Percentiles rank a stretch among this genome's conserved stretches.
These are phyloP conservation scores for Pinus tabuliformis DNA, from an alignment of 75 land plant genomes.

Conservation along the genomic window DNA sequence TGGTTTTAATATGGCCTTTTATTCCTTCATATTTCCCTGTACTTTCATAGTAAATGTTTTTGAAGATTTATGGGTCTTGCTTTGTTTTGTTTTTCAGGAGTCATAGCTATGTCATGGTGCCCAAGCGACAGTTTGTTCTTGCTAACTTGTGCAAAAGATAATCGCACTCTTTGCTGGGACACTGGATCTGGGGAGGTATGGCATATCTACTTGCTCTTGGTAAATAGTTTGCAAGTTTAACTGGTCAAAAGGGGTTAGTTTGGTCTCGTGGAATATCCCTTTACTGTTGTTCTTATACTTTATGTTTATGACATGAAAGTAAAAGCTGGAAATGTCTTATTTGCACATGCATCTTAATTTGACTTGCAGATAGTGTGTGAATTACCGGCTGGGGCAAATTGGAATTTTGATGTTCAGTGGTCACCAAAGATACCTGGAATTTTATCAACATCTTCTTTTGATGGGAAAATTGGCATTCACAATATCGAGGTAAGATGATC, in stretches of 20 bases:
- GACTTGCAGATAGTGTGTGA: slow-evolving; percentile 70
- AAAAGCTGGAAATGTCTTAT: not conserved
- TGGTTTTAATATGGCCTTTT: not conserved
- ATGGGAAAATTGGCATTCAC: slow-evolving; percentile 86
- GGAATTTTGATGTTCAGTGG: slow-evolving; percentile 99
- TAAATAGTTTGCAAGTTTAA: not conserved
- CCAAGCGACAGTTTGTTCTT: slow-evolving; percentile 79
- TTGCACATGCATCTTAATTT: slow-evolving; percentile 6
- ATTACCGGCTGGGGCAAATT: slow-evolving; percentile 78
- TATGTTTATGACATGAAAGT: not conserved
- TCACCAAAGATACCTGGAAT: slow-evolving; percentile 93
- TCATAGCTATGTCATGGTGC: slow-evolving; percentile 97
- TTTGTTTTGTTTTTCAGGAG: slow-evolving; percentile 52
- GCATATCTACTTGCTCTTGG: not conserved
- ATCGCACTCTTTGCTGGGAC: slow-evolving; percentile 97
- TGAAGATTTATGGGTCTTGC: not conserved
- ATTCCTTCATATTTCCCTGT: not conserved
- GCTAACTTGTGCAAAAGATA: slow-evolving; percentile 90
- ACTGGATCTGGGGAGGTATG: slow-evolving; percentile 82
- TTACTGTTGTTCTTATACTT: not conserved
- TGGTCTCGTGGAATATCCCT: not conserved
- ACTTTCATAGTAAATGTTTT: not conserved
- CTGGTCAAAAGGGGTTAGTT: not conserved
- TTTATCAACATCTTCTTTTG: slow-evolving; percentile 90
- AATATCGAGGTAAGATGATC: slow-evolving; percentile 78